Percentiles rank a stretch among this genome's conserved stretches.
Evolutionary conservation across 106 monocot species (phyloP).

Genomic region (Allium fistulosum): DNA sequence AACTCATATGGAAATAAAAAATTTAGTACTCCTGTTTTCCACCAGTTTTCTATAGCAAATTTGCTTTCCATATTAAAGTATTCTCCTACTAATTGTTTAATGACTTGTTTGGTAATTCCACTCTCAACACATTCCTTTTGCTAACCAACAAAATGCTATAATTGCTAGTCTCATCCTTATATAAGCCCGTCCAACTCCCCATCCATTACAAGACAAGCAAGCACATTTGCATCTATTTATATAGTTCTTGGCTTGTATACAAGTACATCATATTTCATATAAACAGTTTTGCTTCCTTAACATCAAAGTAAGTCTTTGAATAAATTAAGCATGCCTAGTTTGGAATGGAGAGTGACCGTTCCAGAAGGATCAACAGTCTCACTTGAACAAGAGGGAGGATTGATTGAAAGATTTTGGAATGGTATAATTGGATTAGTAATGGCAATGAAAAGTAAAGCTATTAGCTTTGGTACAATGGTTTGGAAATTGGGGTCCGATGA

Average conservation of each 20-base stretch:
- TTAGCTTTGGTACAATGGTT: conserved; percentile 11
- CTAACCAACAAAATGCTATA: not conserved
- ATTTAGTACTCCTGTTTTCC: not conserved
- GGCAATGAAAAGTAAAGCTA: not conserved
- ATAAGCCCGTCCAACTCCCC: conserved; percentile 5
- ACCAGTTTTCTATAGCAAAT: not conserved
- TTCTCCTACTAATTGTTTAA: no score
- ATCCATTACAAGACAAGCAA: conserved; percentile 4
- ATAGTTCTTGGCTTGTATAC: not conserved
- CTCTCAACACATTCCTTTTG: not conserved
- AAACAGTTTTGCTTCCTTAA: not conserved
- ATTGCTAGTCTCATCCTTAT: not conserved
- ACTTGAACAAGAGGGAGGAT: conserved; percentile 2
- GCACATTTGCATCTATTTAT: not conserved
- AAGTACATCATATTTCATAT: not conserved
- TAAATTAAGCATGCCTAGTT: conserved; percentile 9
- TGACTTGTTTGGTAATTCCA: conserved; percentile 1
- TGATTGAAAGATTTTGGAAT: not conserved
- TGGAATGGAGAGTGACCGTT: conserved; percentile 38
- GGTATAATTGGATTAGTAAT: conserved; percentile 3
- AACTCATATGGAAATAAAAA: no score
- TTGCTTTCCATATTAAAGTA: no score
- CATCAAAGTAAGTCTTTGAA: not conserved
- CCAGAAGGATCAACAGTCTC: conserved; percentile 12
- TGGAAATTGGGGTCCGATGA: conserved; percentile 36